Evolutionary conservation across 2,329 filamentous ascomycete genomes (phyloP).

Genomic region (Beauveria scarabaeidicola): DNA sequence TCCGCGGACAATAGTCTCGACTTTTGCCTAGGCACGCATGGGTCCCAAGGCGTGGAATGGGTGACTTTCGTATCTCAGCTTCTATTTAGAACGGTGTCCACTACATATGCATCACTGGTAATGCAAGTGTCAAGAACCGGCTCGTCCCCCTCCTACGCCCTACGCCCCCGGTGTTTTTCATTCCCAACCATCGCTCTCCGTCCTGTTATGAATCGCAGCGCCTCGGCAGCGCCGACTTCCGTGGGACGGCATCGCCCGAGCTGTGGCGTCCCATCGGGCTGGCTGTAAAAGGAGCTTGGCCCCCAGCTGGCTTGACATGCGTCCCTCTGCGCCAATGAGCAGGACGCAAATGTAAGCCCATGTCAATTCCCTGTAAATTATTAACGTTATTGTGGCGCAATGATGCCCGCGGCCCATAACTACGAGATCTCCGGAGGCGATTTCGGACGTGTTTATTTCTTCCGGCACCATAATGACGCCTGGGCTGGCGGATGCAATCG

Average conservation of each 20-base stretch:
- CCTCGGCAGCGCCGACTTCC: neutral
- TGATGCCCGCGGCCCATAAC: neutral
- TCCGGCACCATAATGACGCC: neutral
- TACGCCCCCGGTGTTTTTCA: neutral
- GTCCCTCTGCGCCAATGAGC: neutral
- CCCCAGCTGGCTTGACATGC: neutral
- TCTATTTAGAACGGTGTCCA: neutral
- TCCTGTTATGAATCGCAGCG: neutral
- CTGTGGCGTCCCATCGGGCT: neutral
- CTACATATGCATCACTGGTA: neutral
- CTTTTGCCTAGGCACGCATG: neutral
- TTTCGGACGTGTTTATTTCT: neutral
- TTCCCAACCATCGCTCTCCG: neutral
- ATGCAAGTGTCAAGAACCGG: neutral
- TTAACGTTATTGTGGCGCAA: neutral
- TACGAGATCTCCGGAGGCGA: neutral
- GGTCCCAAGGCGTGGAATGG: neutral
- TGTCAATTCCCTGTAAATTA: neutral
- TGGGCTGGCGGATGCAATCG: neutral
- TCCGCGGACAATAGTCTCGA: neutral
- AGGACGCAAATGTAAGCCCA: neutral
- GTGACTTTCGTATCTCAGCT: neutral
- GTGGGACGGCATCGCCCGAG: neutral
- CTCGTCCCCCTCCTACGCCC: too few species aligned
- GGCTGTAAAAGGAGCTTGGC: neutral